Evolutionary conservation across 495 filamentous ascomycete species (phyloP), one percentile per base, ranked within the genome.

Genomic region (Neurospora hispaniola): DNA sequence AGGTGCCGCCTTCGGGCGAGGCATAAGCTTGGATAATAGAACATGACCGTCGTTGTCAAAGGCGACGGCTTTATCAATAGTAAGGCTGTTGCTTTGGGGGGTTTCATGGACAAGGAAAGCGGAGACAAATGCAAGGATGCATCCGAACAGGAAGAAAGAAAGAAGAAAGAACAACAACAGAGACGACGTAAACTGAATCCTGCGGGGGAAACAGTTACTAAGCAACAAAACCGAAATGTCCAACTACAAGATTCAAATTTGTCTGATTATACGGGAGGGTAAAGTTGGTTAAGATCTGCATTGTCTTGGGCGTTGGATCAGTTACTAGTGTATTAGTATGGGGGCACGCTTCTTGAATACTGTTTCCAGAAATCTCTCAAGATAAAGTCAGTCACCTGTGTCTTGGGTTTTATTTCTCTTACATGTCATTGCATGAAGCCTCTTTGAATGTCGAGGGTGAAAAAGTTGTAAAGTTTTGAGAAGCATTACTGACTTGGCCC

Each of bases 1-100:
- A 75, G 69, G 72, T 71, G 7, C 73, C 69, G 35, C 72, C 74
- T 43, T 71, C 73, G 35, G 73, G 71, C n/a, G 76, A 62, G 41
- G 39, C 68, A 71, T 74, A 46, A 74, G 5, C 12, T 59, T 11
- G 46, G 44, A n/a, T 7, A 46, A 20, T 9, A n/a, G 42, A 18
- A 2, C 18, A 20, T 46, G 44, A 43, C 16, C 42, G 16, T 43
- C 14, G 42, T 43, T 46, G 44, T 46, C 23, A 62, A 62, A 62
- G 12, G 16, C 6, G 27, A 35, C 27, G 12, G 6, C 54, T 18
- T 62, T 4, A 18, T 7, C 6, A 62, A 27, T 14, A 2, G 4
- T 5, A 18, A 16, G 31, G 27, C 27, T 35, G 27, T 27, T 38
- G 35, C 35, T 38, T 35, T 6, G 4, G 0, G 16, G 54, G 8